These are phyloP conservation scores for Tylopilus intermedius DNA, from an alignment of 768 basidiomycete species.

Conservation along the genomic window DNA sequence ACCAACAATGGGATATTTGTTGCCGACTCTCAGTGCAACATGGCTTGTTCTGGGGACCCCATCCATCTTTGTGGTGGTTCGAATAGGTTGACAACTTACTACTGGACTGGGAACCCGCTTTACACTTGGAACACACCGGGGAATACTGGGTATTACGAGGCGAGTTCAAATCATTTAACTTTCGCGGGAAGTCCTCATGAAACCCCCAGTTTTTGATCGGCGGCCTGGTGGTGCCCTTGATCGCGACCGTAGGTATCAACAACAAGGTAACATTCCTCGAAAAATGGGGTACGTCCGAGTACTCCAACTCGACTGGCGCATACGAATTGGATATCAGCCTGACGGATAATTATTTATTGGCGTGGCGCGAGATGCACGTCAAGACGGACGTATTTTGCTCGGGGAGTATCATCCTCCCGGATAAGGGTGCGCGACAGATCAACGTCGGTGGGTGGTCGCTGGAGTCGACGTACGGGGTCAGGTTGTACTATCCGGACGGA, in stretches of 20 bases:
- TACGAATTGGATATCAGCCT: constrained; percentile 72
- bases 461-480: constrained; percentile 65
- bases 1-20: constrained; percentile 30
- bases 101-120: constrained; percentile 44
- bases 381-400: constrained; percentile 80
- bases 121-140: constrained; percentile 61
- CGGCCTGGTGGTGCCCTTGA: constrained; percentile 66
- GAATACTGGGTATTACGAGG: constrained; percentile 69
- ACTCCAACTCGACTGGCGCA: constrained; percentile 65
- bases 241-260: constrained; percentile 74
- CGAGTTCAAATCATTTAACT: constrained; percentile 22
- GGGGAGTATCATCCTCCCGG: constrained; percentile 67
- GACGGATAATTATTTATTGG: constrained; percentile 36
- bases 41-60: constrained; percentile 67
- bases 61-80: constrained; percentile 63
- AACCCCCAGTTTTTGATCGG: constrained; percentile 39
- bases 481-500: constrained; percentile 70
- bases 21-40: constrained; percentile 37
- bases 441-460: constrained; percentile 51
- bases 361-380: constrained; percentile 76
- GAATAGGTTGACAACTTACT: constrained; percentile 49
- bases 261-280: constrained; percentile 79
- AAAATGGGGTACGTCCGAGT: constrained; percentile 63
- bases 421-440: constrained; percentile 48
- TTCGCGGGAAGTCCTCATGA: background rate